These are phyloP conservation scores for Nigrospora oryzae DNA, from an alignment of 2,329 filamentous ascomycete genomes.

Conservation along the genomic window DNA sequence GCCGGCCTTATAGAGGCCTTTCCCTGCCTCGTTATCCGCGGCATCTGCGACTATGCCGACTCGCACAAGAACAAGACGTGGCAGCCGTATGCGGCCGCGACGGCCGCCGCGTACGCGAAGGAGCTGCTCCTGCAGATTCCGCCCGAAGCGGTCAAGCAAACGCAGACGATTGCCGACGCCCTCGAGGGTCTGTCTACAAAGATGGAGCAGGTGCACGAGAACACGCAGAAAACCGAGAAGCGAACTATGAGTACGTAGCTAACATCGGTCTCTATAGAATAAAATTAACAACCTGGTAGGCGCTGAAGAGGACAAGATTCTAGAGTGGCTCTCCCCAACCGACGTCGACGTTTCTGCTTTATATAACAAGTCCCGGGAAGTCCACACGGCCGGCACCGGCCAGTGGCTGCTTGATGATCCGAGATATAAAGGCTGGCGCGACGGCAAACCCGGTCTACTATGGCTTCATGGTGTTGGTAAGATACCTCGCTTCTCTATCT, in stretches of 20 bases:
- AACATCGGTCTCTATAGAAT: background rate
- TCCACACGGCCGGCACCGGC: too few species aligned
- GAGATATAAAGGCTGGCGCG: too few species aligned
- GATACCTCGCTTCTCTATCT: too few species aligned
- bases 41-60: slow-evolving; percentile 28
- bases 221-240: background rate
- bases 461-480: too few species aligned
- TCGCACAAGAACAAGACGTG: slow-evolving; percentile 26
- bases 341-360: too few species aligned
- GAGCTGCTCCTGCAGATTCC: background rate
- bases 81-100: slow-evolving; percentile 15
- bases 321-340: too few species aligned
- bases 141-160: background rate
- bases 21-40: slow-evolving; percentile 28
- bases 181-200: background rate
- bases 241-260: background rate
- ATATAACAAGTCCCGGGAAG: too few species aligned
- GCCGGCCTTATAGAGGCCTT: slow-evolving; percentile 22
- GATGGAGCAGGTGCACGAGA: background rate
- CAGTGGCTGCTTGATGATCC: too few species aligned
- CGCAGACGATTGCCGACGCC: background rate
- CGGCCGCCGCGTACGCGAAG: background rate
- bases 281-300: background rate
- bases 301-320: background rate
- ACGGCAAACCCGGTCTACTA: too few species aligned